These are phyloP conservation scores for Carex sylvatica DNA, from an alignment of 202 grass and related monocot genomes.

Conservation along the genomic window DNA sequence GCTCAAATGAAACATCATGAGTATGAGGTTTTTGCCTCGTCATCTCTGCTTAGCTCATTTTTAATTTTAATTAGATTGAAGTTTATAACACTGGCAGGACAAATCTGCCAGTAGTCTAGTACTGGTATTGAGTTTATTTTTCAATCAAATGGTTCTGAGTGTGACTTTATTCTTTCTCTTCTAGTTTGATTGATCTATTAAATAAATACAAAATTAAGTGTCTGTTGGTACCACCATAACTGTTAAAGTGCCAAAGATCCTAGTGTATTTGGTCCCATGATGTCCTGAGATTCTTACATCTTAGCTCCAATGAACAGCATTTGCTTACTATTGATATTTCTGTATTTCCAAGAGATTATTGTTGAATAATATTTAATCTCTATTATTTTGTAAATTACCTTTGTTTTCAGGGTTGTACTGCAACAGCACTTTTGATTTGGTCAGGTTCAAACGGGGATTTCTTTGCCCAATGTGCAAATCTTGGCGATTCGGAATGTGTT, in stretches of 20 bases:
- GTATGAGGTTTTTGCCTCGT: conserved; percentile 57
- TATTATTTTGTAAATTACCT: conserved; percentile 14
- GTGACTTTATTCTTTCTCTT: background rate
- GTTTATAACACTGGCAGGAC: background rate
- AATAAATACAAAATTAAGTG: background rate
- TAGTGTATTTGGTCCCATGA: background rate
- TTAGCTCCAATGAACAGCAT: background rate
- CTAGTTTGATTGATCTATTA: conserved; percentile 3
- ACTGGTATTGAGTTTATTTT: background rate
- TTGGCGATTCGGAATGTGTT: conserved; percentile 82
- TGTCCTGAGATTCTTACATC: conserved; percentile 5
- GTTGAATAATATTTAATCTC: background rate
- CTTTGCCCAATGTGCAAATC: conserved; percentile 86
- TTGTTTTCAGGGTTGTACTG: conserved; percentile 79
- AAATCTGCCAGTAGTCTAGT: background rate
- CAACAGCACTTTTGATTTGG: conserved; percentile 78
- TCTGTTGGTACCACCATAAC: background rate
- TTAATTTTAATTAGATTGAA: conserved; percentile 25
- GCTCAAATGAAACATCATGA: conserved; percentile 61
- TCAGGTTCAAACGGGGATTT: conserved; percentile 56
- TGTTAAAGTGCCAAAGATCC: conserved; percentile 1
- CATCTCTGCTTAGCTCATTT: conserved; percentile 24
- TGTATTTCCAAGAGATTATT: conserved; percentile 10
- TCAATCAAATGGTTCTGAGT: background rate
- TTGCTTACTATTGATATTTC: background rate